Conservation (phyloP, 176 grass and related monocot genomes). For the Musa troglodytarum region DNA sequence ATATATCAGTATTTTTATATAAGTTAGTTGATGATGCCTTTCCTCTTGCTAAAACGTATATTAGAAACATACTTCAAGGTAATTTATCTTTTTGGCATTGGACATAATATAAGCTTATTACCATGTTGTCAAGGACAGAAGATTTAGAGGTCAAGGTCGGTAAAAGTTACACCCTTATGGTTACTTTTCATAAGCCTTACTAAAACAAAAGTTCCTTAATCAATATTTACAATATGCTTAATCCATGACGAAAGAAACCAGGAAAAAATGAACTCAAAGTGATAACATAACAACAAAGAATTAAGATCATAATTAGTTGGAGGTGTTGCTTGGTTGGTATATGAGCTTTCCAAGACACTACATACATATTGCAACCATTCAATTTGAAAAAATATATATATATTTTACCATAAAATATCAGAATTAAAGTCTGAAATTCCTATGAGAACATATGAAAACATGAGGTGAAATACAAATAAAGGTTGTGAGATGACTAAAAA, state of each 20-base stretch:
- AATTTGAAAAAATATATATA: neutral
- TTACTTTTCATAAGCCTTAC: neutral
- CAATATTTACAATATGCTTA: neutral
- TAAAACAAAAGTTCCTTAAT: neutral
- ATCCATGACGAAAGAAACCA: no score
- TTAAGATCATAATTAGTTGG: slow-evolving; percentile 1
- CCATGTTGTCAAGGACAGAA: no score
- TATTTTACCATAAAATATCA: neutral
- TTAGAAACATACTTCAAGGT: no score
- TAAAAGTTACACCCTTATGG: no score
- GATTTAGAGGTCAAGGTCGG: no score
- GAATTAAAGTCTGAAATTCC: neutral
- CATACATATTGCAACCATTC: neutral
- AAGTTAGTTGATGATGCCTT: no score
- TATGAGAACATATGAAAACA: neutral
- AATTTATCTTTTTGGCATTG: no score
- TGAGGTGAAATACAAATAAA: neutral
- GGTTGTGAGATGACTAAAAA: slow-evolving; percentile 13
- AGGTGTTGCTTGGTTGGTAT: neutral
- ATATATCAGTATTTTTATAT: no score
- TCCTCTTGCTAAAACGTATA: no score
- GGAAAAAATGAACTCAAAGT: no score
- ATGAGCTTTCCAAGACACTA: neutral
- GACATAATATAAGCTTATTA: no score
- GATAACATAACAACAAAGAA: neutral